Evolutionary conservation across 768 basidiomycete genomes (phyloP).

Genomic region (Cystobasidiopsis lactophilus): DNA sequence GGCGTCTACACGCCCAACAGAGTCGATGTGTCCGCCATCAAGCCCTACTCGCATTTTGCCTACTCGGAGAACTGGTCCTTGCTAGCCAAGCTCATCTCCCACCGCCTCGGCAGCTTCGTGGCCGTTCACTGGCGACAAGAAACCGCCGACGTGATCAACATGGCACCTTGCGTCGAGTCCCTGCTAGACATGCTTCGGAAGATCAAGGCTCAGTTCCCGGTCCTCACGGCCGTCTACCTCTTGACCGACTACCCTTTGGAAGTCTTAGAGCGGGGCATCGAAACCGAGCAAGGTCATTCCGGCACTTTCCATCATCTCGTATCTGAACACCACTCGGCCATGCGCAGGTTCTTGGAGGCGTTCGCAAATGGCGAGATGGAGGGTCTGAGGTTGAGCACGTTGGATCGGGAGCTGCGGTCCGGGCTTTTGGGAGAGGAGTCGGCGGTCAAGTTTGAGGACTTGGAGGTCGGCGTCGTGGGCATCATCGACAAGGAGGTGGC

Average conservation of each 20-base stretch:
- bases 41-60: constrained; percentile 21
- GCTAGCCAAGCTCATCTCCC: constrained; percentile 27
- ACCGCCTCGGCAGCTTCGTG: constrained; percentile 28
- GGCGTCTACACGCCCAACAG: constrained; percentile 1
- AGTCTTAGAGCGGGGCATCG: constrained; percentile 7
- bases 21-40: background rate
- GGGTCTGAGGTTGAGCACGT: constrained; percentile 30
- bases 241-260: constrained; percentile 35
- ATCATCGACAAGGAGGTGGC: constrained; percentile 39
- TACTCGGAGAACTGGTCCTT: constrained; percentile 31
- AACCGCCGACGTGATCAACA: constrained; percentile 27
- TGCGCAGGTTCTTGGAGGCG: constrained; percentile 29
- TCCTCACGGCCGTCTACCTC: constrained; percentile 33
- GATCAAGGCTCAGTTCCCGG: constrained; percentile 12
- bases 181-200: constrained; percentile 30
- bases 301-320: constrained; percentile 32
- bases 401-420: constrained; percentile 25
- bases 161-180: constrained; percentile 33
- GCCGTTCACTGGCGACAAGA: constrained; percentile 42
- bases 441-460: constrained; percentile 11
- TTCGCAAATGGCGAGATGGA: constrained; percentile 30
- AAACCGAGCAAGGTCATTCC: constrained; percentile 19
- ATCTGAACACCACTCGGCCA: constrained; percentile 30
- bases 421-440: constrained; percentile 7
- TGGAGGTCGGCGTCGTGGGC: constrained; percentile 34